phyloP scores from a whole-genome alignment of 2,329 filamentous ascomycete species.

The Amauroascus niger region DNA sequence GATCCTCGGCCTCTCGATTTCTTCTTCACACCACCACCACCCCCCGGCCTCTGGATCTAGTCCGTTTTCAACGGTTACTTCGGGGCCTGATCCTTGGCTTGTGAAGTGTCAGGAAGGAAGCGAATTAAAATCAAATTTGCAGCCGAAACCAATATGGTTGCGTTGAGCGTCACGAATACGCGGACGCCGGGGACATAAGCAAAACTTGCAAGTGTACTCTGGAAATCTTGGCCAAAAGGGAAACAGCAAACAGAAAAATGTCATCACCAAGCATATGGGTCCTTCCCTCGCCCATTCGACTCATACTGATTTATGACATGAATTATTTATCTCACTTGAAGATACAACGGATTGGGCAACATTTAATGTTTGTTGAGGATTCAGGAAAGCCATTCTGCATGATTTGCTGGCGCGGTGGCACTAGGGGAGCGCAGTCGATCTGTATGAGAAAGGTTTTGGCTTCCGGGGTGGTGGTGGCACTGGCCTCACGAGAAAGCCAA shows the following conservation, averaged over 20 bases:
- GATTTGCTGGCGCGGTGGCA: constrained; percentile 1
- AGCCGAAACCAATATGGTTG: background rate
- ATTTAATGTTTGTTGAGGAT: background rate
- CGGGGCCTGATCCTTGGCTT: background rate
- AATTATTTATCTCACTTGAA: too few relatives aligned
- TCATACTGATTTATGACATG: too few relatives aligned
- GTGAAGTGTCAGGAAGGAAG: background rate
- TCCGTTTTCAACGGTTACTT: background rate
- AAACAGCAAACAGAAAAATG: too few relatives aligned
- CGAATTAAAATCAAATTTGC: background rate
- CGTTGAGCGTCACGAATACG: background rate
- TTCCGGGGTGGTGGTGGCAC: background rate
- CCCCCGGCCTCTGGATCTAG: too few relatives aligned
- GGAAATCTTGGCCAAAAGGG: background rate
- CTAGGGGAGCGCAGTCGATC: background rate
- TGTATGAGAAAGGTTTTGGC: background rate
- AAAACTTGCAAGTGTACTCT: background rate
- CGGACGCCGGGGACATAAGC: too few relatives aligned
- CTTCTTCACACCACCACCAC: too few relatives aligned
- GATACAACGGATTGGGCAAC: background rate
- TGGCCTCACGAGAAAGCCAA: background rate
- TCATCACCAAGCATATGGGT: too few relatives aligned
- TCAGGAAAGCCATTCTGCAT: background rate
- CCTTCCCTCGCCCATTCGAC: too few relatives aligned
- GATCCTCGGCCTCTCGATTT: constrained; percentile 2